Conservation (phyloP, 2,329 filamentous ascomycete species). For the Cladosporium cucumerinum region DNA sequence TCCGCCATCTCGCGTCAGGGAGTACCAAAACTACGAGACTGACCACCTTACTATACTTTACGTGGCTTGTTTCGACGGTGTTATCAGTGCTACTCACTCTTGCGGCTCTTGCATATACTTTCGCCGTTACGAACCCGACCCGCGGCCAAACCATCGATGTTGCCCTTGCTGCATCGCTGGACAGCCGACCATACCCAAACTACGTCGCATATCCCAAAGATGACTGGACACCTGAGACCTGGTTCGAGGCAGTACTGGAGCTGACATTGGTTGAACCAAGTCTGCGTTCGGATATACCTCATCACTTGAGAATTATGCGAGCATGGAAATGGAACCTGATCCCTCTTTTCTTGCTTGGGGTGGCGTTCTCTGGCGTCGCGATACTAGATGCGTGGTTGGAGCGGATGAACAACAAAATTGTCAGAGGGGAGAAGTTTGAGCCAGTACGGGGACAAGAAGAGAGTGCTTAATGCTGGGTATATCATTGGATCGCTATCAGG, state of each 20-base stretch:
- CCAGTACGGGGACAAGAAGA: neutral
- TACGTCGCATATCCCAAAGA: slow-evolving; percentile 28
- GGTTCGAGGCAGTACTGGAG: slow-evolving; percentile 28
- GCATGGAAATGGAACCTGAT: slow-evolving; percentile 34
- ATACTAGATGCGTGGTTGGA: slow-evolving; percentile 19
- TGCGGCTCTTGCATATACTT: slow-evolving; percentile 28
- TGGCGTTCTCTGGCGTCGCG: slow-evolving; percentile 21
- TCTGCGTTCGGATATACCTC: slow-evolving; percentile 22
- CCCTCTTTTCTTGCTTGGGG: slow-evolving; percentile 27
- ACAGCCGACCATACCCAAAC: slow-evolving; percentile 29
- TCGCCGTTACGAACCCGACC: slow-evolving; percentile 26
- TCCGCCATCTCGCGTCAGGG: slow-evolving; percentile 18
- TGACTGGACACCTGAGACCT: slow-evolving; percentile 32
- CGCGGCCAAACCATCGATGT: slow-evolving; percentile 26
- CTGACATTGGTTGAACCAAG: slow-evolving; percentile 19
- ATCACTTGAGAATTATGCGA: slow-evolving; percentile 24
- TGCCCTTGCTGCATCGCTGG: slow-evolving; percentile 21
- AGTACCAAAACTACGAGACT: neutral
- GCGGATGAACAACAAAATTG: neutral
- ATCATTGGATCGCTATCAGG: neutral
- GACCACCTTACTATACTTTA: slow-evolving; percentile 18
- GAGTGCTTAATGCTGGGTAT: neutral
- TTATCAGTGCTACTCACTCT: slow-evolving; percentile 26
- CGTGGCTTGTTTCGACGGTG: slow-evolving; percentile 27
- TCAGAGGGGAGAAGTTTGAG: neutral